phyloP scores from a whole-genome alignment of 2,329 filamentous ascomycete species.

The Lachnellula subtilissima region DNA sequence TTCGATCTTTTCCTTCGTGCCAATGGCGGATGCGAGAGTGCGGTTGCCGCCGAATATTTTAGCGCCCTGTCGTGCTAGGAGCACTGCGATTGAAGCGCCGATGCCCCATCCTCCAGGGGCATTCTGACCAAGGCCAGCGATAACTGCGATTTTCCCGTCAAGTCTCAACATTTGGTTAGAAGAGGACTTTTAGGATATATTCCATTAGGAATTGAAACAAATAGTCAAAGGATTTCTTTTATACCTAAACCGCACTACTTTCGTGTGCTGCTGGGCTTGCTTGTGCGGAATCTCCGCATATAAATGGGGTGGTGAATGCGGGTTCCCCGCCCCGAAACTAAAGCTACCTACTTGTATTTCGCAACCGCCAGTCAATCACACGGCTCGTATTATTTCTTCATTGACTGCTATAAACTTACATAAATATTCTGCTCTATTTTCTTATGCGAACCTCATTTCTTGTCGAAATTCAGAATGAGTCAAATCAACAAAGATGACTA shows the following conservation, averaged over 20 bases:
- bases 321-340: not conserved
- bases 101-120: conserved; percentile 43
- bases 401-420: too few relatives aligned
- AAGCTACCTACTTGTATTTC: not conserved
- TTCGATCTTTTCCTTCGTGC: conserved; percentile 36
- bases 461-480: not conserved
- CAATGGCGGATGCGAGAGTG: conserved; percentile 36
- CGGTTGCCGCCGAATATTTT: conserved; percentile 48
- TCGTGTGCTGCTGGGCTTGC: too few relatives aligned
- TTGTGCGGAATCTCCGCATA: not conserved
- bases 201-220: not conserved
- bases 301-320: not conserved
- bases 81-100: conserved; percentile 44
- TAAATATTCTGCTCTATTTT: too few relatives aligned
- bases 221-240: not conserved
- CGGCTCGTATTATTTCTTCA: not conserved
- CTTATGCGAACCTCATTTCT: too few relatives aligned
- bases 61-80: conserved; percentile 45
- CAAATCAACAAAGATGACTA: conserved; percentile 42
- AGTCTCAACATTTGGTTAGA: conserved; percentile 33
- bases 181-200: not conserved
- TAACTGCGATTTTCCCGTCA: conserved; percentile 37
- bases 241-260: not conserved
- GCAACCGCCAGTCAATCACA: not conserved
- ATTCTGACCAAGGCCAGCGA: conserved; percentile 42